Evolutionary conservation across 805 yeast genomes (phyloP).

Genomic region (Sporopachydermia lactativora): DNA sequence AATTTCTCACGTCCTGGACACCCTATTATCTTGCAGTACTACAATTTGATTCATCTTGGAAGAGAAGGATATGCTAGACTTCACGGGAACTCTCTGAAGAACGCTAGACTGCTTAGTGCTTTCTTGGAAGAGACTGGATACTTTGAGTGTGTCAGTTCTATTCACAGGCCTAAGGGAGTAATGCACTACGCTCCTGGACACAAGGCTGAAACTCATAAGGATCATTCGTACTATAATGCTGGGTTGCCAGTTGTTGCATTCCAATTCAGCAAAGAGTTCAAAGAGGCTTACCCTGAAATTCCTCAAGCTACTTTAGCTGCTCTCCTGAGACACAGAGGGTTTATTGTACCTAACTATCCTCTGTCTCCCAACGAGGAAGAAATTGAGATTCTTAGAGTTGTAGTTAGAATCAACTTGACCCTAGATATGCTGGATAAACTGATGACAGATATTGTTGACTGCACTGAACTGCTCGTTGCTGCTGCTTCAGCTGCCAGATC

Average conservation of each 20-base stretch:
- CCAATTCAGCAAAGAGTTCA: constrained; percentile 48
- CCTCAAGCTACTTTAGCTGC: constrained; percentile 70
- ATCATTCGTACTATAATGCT: constrained; percentile 39
- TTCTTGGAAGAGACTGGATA: constrained; percentile 50
- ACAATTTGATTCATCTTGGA: constrained; percentile 61
- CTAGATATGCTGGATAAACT: constrained; percentile 47
- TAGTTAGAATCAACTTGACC: constrained; percentile 58
- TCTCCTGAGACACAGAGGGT: constrained; percentile 64
- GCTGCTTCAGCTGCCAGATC: constrained; percentile 20
- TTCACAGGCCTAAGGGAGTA: constrained; percentile 46
- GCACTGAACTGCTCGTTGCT: constrained; percentile 34
- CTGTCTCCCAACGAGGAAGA: constrained; percentile 48
- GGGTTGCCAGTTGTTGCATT: constrained; percentile 90
- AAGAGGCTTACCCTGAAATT: constrained; percentile 52
- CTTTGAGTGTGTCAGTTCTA: constrained; percentile 62
- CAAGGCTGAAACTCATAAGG: constrained; percentile 6
- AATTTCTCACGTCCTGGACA: constrained; percentile 89
- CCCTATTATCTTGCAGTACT: constrained; percentile 83
- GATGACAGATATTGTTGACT: constrained; percentile 43
- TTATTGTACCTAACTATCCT: constrained; percentile 83
- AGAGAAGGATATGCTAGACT: constrained; percentile 50
- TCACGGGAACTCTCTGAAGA: constrained; percentile 48
- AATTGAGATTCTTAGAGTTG: constrained; percentile 70
- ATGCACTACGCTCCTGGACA: constrained; percentile 13
- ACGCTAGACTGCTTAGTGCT: constrained; percentile 51